phyloP scores from a whole-genome alignment of 352 stramenopile genomes.

The Pilasporangium apinafurcum region DNA sequence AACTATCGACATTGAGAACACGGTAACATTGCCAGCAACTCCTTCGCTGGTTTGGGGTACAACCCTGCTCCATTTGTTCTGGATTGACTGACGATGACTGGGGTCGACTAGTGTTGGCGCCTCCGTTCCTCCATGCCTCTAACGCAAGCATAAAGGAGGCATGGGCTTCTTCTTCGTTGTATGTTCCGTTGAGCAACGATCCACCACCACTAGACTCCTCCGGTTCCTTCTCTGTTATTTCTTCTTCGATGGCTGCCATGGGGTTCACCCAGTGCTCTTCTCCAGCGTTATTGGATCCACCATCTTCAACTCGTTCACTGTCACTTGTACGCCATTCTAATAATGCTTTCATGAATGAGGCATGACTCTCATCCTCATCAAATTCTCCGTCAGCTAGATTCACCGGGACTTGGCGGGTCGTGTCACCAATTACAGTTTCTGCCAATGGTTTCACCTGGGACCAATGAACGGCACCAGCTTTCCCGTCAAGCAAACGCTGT shows the following conservation, averaged over 20 bases:
- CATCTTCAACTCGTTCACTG: constrained; percentile 5
- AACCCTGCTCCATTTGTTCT: constrained; percentile 44
- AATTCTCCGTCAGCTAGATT: constrained; percentile 79
- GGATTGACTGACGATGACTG: constrained; percentile 4
- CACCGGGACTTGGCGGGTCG: constrained; percentile 27
- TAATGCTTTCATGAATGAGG: constrained; percentile 75
- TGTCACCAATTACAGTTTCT: constrained; percentile 14
- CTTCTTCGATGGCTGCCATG: constrained; percentile 13
- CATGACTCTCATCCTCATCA: constrained; percentile 62
- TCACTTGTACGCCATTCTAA: constrained; percentile 64
- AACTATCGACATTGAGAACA: constrained; percentile 25
- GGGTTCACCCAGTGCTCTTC: constrained; percentile 63
- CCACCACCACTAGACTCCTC: constrained; percentile 28
- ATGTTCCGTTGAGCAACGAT: constrained; percentile 43
- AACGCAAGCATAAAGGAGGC: constrained; percentile 57
- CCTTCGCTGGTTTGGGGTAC: constrained; percentile 29
- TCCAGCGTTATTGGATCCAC: constrained; percentile 15
- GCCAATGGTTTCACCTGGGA: constrained; percentile 57
- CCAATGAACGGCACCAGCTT: constrained; percentile 38
- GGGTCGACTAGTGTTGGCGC: background rate
- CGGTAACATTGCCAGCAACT: constrained; percentile 84
- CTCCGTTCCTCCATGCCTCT: constrained; percentile 42
- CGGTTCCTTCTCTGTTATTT: background rate
- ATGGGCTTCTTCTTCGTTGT: constrained; percentile 67
- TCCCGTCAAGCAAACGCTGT: too few relatives aligned